phyloP scores from a whole-genome alignment of 2,329 filamentous ascomycete species.

The Alternaria tenuissima region DNA sequence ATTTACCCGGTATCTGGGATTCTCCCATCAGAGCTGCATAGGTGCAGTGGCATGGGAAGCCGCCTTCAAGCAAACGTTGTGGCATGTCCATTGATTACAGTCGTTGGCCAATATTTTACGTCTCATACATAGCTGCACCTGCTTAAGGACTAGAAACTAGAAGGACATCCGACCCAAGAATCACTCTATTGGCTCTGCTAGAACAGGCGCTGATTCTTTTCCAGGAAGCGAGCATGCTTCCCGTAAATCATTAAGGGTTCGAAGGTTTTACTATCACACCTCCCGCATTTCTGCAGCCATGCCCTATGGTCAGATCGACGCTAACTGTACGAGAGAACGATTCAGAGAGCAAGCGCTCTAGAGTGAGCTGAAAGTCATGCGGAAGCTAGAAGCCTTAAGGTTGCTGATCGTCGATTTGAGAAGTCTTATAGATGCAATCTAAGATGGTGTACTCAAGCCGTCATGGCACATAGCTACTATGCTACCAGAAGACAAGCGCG shows the following conservation, averaged over 20 bases:
- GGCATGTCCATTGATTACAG: background rate
- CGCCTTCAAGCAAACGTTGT: background rate
- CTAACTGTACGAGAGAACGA: constrained; percentile 6
- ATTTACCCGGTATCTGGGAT: constrained; percentile 16
- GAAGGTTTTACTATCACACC: background rate
- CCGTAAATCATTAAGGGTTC: background rate
- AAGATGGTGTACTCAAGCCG: background rate
- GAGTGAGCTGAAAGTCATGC: background rate
- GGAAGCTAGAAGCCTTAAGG: constrained; percentile 3
- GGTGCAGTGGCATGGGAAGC: background rate
- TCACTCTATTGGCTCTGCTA: background rate
- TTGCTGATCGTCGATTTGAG: background rate
- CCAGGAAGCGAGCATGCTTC: background rate
- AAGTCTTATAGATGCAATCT: constrained; percentile 1
- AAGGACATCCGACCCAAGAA: background rate
- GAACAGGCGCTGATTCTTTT: background rate
- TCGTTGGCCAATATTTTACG: background rate
- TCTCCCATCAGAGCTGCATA: background rate
- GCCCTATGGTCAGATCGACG: background rate
- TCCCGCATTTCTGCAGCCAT: background rate
- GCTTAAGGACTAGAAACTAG: background rate
- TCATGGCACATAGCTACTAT: background rate
- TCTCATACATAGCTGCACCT: background rate
- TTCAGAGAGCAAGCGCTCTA: background rate
- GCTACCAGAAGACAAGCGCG: background rate